Evolutionary conservation across 108 stramenopile species (phyloP), one percentile per base, ranked within the genome.

Genomic region (Skeletonema marinoi): DNA sequence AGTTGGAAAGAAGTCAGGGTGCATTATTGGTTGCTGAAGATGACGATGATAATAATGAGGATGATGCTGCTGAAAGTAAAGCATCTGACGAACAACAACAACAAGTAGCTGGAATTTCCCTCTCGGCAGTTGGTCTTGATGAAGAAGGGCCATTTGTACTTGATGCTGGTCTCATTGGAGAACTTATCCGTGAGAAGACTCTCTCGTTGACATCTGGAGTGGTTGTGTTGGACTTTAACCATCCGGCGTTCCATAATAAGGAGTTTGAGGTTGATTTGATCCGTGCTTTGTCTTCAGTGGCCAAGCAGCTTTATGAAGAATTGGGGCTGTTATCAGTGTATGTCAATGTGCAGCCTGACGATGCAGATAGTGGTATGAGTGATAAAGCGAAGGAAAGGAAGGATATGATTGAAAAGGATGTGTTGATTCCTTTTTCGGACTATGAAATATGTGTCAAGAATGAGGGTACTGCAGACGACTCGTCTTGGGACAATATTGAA

Each of bases 361-460:
- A 56, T 29, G 54, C 17, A 4, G 71, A 66, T 3, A 78, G 73
- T 44, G 68, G 19, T 9, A 72, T 78, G 77, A 64, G 62, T 14
- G 58, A 77, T 10, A 73, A 77, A 41, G 79, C 70, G 12, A 70
- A 60, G 46, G 76, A 70, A 32, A 70, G 60, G 65, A 89, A 88
- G 69, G 51, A 64, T 41, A 38, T 69, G 60, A 64, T 90, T 42
- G 91, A 92, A 80, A 77, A 88, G 9, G 78, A 83, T 21, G 67
- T 90, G 9, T 84, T 93, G 54, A 81, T 96, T 65, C 65, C 81
- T 0, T 84, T 87, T 65, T 91, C 91, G 5, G 94, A 96, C 68
- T 96, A 91, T 79, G 94, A 96, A 71, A 32, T 96, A 33, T 96
- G 94, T 73, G 87, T 96, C 51, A 84, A 86, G 38, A 80, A 88